Evolutionary conservation across 805 yeast species (phyloP), one percentile per base, ranked within the genome.

Genomic region (Saturnispora serradocipensis): DNA sequence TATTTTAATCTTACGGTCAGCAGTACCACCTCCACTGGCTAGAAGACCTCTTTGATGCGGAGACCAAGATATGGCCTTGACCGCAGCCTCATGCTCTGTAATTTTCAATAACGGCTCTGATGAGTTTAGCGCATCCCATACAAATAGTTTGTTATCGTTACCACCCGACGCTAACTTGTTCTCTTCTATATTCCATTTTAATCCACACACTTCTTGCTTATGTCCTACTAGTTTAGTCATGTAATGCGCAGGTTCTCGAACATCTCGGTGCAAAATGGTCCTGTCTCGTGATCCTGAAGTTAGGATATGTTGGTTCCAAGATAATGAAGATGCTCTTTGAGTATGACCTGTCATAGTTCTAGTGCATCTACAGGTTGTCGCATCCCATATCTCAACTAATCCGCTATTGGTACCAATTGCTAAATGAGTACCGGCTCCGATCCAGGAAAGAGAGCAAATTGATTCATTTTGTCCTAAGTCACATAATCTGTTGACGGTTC

Each of bases 1-100:
- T 24, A 89, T 81, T 66, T 90, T 87, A 59, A 93, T 84, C 39
- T 83, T 77, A 52, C 91, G 81, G 67, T 93, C 99, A 1, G 95
- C 90, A 0, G 98, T 89, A 36, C 99, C 99, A 18, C 99, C 99
- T 15, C 99, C 99, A 1, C 93, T 80, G 1, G 98, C 98, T 51
- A 93, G 67, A 3, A 90, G 76, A 1, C 98, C 97, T 51, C 97
- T 73, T 64, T 88, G 96, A 64, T 93, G 98, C 2, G 99, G 98
- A 1, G 95, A 86, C 99, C 99, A 93, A 2, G 96, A 87, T 49
- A 93, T 76, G 0, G 98, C 99, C 68, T 93, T 93, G 3, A 93
- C 95, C 0, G 99, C 99, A 1, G 98, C 97, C 16, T 78, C 80
- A 65, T 93, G 98, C 56, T 88, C 96, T 2, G 75, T 72, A 59